phyloP scores from a whole-genome alignment of 176 grass and related monocot species.

The Phoenix dactylifera region DNA sequence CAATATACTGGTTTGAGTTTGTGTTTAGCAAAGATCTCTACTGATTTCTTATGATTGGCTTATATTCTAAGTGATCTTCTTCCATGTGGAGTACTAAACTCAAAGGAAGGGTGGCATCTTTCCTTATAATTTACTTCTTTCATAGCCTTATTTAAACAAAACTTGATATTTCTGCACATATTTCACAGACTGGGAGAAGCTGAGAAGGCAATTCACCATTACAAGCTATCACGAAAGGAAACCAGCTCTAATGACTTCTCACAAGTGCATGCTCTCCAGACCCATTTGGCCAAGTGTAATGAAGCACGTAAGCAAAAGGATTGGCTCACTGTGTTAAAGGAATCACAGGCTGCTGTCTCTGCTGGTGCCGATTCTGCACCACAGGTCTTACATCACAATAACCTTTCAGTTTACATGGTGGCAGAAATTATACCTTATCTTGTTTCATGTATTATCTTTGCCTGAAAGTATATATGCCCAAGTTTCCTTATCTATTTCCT shows the following conservation, averaged over 20 bases:
- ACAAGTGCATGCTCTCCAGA: conserved; percentile 49
- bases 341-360: conserved; percentile 56
- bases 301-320: conserved; percentile 67
- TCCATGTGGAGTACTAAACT: too few relatives aligned
- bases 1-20: too few relatives aligned
- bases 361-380: conserved; percentile 75
- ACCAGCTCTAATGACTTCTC: conserved; percentile 30
- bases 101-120: too few relatives aligned
- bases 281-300: conserved; percentile 48
- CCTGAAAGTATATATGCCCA: too few relatives aligned
- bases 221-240: conserved; percentile 56
- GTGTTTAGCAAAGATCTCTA: too few relatives aligned
- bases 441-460: not conserved
- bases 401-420: too few relatives aligned
- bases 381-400: conserved; percentile 28
- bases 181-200: conserved; percentile 68
- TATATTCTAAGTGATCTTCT: too few relatives aligned
- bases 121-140: too few relatives aligned
- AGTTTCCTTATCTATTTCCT: too few relatives aligned
- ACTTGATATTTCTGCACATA: not conserved
- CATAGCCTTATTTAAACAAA: too few relatives aligned
- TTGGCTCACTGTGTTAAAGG: conserved; percentile 63
- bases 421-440: not conserved
- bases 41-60: too few relatives aligned
- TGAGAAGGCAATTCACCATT: conserved; percentile 69